Evolutionary conservation across 495 filamentous ascomycete species (phyloP), one percentile per base, ranked within the genome.

Genomic region (Hypoxylon cercidicola): DNA sequence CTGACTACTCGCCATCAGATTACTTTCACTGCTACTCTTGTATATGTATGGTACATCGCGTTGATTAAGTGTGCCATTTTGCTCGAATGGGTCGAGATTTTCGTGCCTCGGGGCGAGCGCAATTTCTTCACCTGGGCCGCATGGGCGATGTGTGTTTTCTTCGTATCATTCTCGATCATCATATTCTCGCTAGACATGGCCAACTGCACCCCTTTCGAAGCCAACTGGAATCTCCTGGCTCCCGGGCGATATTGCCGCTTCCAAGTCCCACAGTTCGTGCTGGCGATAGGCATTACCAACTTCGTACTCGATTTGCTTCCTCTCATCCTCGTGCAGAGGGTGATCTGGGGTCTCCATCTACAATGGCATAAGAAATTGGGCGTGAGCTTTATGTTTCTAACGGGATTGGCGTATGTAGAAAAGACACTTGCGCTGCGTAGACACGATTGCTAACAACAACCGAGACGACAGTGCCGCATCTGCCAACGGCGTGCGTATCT

Each of bases 171-270:
- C 40, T 43, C 40, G 8, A 43, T 43, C 40, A 43, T 43, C 40
- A 43, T 43, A 43, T 43, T 43, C 16, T 18, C 16, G n/a, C n/a
- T 43, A 13, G 40, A 43, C 40, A 4, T 19, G 1, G 40, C 16
- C 40, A 43, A 43, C 16, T 43, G 40, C 40, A 43, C 40, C 13
- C 40, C 40, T 19, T 43, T 43, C 16, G 40, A 16, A 16, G 16
- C 7, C 40, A 43, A 43, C 16, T 43, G 40, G 40, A 43, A 43
- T 19, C 40, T 19, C n/a, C 15, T 43, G 40, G 16, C 16, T 43
- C 40, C 40, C 40, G 40, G 40, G n/a, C n/a, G 40, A 43, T 43
- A 18, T 19, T 43, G 40, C 16, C 40, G 40, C 40, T 43, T 43
- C 40, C n/a, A 19, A 18, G 16, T 43, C 40, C n/a, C 40, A 4